Evolutionary conservation across 2,329 filamentous ascomycete species (phyloP), one percentile per base, ranked within the genome.

Genomic region (Xylariaceae sp.): DNA sequence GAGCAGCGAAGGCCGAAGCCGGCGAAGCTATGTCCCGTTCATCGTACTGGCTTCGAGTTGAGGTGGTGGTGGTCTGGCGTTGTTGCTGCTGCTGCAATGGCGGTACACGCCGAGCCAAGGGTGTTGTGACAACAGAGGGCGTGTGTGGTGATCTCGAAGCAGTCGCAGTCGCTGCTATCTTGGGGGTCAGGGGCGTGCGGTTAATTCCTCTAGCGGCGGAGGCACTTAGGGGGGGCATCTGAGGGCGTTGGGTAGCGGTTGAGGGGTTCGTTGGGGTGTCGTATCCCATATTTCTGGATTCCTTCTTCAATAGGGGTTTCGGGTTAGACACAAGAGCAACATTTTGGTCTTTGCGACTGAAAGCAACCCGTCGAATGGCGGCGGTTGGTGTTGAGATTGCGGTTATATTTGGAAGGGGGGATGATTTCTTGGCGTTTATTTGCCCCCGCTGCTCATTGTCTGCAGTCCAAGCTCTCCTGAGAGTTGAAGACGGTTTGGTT

Each of bases 181-280:
- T 80, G 53, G 77, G 74, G 2, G 74, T 79, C 58, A 79, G 57
- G 44, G 77, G 76, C 23, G 69, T 57, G 48, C 73, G 70, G 54
- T 65, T 71, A 59, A 70, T 54, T 57, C 66, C 64, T 76, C 82
- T 74, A 56, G 77, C 72, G 37, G 76, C 79, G 37, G 80, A 72
- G 53, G 83, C 76, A 64, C 75, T 78, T 58, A 90, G 79, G 48
- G 82, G 77, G 42, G 88, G 86, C 70, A 83, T 83, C 60, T 85
- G 75, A 33, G 83, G 79, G 55, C 74, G 75, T 53, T 69, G 73
- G 60, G 71, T 71, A 64, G 64, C 66, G 59, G 67, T 67, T 65
- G 71, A 70, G 67, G 25, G 37, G 38, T 68, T 70, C 52, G 45
- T 42, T 71, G 73, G 68, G 73, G 76, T 67, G 32, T 70, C 65